phyloP scores from a whole-genome alignment of 345 rosid genomes.

The Eucalyptus sp. region DNA sequence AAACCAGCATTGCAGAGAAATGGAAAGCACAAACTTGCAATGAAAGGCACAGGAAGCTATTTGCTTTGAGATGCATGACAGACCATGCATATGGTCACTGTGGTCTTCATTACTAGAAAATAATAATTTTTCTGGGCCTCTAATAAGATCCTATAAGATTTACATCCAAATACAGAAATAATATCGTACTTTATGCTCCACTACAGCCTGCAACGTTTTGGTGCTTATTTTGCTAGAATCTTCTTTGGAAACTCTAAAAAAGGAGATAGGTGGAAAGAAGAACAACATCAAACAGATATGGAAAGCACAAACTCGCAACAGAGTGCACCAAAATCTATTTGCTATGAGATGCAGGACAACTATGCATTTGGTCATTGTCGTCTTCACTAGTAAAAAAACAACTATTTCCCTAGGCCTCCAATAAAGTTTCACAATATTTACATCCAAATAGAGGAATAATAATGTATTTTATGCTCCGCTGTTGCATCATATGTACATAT shows the following conservation, averaged over 20 bases:
- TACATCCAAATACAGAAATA: not conserved
- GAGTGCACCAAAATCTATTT: not conserved
- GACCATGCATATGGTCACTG: not conserved
- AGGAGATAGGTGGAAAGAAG: not conserved
- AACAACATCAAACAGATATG: not conserved
- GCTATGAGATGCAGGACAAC: not conserved
- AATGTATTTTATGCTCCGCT: not conserved
- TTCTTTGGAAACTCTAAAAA: not conserved
- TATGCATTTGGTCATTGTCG: not conserved
- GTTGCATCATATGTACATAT: not conserved
- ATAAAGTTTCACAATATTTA: not conserved
- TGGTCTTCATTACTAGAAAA: not conserved
- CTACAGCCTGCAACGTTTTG: not conserved
- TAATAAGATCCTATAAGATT: not conserved
- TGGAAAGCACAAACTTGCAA: not conserved
- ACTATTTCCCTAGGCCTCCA: not conserved
- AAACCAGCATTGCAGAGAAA: not conserved
- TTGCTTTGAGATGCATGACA: not conserved
- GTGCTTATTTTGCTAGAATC: not conserved
- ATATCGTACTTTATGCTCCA: not conserved
- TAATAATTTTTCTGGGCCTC: not conserved
- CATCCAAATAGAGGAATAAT: not conserved
- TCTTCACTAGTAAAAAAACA: not conserved
- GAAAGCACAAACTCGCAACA: not conserved
- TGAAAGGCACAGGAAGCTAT: not conserved